Evolutionary conservation across 202 grass and related monocot species (phyloP).

Genomic region (Brachypodium distachyon): DNA sequence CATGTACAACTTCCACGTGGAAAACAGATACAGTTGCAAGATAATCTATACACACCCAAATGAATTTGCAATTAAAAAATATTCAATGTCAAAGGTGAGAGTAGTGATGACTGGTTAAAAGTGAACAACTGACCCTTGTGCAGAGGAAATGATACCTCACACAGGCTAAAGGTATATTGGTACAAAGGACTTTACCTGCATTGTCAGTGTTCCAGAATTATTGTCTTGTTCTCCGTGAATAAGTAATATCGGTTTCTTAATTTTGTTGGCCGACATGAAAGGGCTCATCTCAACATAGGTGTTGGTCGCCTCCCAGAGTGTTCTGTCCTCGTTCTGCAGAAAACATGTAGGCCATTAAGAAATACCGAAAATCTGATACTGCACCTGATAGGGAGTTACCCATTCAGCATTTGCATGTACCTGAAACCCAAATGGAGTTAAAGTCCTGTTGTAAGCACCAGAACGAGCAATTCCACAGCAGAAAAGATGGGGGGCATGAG

Average conservation of each 20-base stretch:
- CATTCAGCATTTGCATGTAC: conserved; percentile 18
- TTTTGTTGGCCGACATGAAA: conserved; percentile 97
- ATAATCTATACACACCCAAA: not conserved
- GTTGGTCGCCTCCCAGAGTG: conserved; percentile 86
- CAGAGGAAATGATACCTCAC: not conserved
- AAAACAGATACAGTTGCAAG: conserved; percentile 9
- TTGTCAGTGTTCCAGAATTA: conserved; percentile 95
- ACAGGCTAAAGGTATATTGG: not conserved
- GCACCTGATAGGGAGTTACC: not conserved
- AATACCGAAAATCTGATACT: not conserved
- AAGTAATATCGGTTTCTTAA: conserved; percentile 97
- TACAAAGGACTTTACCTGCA: conserved; percentile 59
- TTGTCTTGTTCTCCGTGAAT: conserved; percentile 98
- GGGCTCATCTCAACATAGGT: conserved; percentile 97
- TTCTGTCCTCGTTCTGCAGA: conserved; percentile 94
- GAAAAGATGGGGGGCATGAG: conserved; percentile 94
- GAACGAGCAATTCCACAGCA: conserved; percentile 90
- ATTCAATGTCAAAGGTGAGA: not conserved
- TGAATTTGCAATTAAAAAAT: not conserved
- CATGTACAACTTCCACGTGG: not conserved
- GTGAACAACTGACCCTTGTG: not conserved
- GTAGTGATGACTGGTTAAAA: conserved; percentile 12
- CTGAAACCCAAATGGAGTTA: conserved; percentile 99
- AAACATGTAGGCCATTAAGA: conserved; percentile 11
- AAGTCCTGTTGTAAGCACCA: conserved; percentile 97